Conservation (phyloP, 2,329 filamentous ascomycete genomes). For the Verticillium dahliae region DNA sequence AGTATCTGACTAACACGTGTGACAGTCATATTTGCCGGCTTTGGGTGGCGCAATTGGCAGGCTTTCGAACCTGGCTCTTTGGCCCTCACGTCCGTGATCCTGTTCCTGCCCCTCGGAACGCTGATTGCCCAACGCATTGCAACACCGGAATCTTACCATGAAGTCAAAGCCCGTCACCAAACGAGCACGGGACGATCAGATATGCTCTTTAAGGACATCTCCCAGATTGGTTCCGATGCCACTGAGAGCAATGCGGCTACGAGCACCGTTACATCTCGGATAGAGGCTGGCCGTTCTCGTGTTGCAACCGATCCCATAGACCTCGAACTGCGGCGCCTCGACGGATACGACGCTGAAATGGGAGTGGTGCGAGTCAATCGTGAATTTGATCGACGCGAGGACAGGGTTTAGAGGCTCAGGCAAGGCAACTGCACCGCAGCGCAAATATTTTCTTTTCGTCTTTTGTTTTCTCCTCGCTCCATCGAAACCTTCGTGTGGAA, state of each 20-base stretch:
- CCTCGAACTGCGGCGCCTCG: conserved; percentile 23
- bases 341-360: conserved; percentile 13
- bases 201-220: conserved; percentile 7
- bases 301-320: conserved; percentile 18
- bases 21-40: conserved; percentile 42
- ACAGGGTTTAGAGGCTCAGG: conserved; percentile 17
- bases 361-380: conserved; percentile 20
- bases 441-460: background rate
- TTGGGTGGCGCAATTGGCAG: conserved; percentile 34
- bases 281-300: conserved; percentile 14
- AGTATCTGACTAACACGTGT: background rate
- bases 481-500: too few relatives aligned
- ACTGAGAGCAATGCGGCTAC: conserved; percentile 8
- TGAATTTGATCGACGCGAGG: conserved; percentile 23
- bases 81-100: conserved; percentile 39
- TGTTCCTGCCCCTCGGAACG: conserved; percentile 46
- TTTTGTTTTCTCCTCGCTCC: background rate
- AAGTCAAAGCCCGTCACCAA: conserved; percentile 8
- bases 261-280: conserved; percentile 17
- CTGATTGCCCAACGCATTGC: conserved; percentile 42
- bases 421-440: too few relatives aligned
- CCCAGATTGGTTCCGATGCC: conserved; percentile 5
- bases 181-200: conserved; percentile 11
- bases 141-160: conserved; percentile 13
- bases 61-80: conserved; percentile 45